A percentile compares a stretch with the other conserved stretches of the same genome.
Conservation (phyloP, 2,329 filamentous ascomycete genomes). For the Allantophomopsis cytisporea region DNA sequence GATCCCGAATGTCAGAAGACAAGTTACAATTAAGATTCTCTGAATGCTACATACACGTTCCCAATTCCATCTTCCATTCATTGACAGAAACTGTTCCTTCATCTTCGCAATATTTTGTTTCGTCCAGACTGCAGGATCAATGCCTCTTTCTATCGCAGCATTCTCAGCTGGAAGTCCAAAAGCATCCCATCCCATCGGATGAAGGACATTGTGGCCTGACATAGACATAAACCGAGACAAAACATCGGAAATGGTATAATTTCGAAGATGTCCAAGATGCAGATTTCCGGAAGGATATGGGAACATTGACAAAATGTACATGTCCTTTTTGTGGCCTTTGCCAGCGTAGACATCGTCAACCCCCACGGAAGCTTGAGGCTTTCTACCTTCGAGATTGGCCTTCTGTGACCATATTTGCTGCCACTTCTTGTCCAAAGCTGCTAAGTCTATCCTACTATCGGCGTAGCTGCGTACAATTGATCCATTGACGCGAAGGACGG, state of each 20-base stretch:
- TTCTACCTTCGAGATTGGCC: background rate
- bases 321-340: constrained; percentile 17
- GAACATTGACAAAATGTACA: constrained; percentile 83
- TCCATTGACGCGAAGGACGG: background rate
- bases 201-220: constrained; percentile 60
- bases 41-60: constrained; percentile 44
- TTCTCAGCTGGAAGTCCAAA: constrained; percentile 88
- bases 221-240: constrained; percentile 64
- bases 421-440: constrained; percentile 14
- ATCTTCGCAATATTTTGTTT: constrained; percentile 67
- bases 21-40: constrained; percentile 6
- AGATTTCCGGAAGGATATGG: constrained; percentile 81
- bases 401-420: constrained; percentile 7
- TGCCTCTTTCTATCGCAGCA: constrained; percentile 70
- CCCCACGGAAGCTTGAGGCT: background rate
- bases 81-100: constrained; percentile 66
- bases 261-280: constrained; percentile 76
- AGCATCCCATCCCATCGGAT: constrained; percentile 93
- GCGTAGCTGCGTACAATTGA: background rate
- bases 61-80: constrained; percentile 82
- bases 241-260: constrained; percentile 85
- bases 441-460: constrained; percentile 9
- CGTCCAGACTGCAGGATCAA: constrained; percentile 71
- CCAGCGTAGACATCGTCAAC: background rate
- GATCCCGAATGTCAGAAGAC: constrained; percentile 3